These are phyloP conservation scores for Chlorella variabilis DNA, from an alignment of 163 green algal species.

Conservation along the genomic window DNA sequence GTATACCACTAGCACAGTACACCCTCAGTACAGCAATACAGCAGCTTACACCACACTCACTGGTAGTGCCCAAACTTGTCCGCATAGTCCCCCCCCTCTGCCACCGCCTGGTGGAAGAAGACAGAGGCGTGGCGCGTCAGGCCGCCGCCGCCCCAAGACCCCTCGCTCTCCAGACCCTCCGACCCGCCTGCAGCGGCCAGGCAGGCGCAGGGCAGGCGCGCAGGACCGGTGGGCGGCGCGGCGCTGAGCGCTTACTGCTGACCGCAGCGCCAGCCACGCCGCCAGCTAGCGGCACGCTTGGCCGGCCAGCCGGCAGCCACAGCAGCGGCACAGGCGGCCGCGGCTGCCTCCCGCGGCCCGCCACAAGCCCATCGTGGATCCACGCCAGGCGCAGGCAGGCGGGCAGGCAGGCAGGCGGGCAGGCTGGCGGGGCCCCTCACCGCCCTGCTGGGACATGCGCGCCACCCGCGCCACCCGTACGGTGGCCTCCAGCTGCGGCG, in stretches of 20 bases:
- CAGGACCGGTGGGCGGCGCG: background rate
- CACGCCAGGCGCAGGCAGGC: no score
- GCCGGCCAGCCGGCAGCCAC: no score
- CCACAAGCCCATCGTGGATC: no score
- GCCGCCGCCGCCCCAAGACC: background rate
- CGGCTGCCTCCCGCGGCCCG: no score
- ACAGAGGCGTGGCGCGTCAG: slow-evolving; percentile 39
- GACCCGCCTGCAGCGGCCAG: background rate
- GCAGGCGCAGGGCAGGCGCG: no score
- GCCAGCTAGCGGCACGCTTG: background rate
- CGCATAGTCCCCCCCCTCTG: slow-evolving; percentile 39
- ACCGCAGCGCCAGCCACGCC: background rate
- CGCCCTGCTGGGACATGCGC: no score
- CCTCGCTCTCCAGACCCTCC: background rate
- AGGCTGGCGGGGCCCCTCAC: no score
- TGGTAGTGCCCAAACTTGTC: slow-evolving; percentile 53
- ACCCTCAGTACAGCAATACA: no score
- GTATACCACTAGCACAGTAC: background rate
- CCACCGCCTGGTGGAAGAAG: slow-evolving; percentile 28
- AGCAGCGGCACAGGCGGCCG: no score
- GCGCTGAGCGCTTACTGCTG: background rate
- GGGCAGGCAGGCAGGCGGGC: no score
- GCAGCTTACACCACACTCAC: no score
- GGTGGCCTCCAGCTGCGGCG: slow-evolving; percentile 8
- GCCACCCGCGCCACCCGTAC: slow-evolving; percentile 7